phyloP scores from a whole-genome alignment of 306 rosid genomes.

The Fagus sylvatica region DNA sequence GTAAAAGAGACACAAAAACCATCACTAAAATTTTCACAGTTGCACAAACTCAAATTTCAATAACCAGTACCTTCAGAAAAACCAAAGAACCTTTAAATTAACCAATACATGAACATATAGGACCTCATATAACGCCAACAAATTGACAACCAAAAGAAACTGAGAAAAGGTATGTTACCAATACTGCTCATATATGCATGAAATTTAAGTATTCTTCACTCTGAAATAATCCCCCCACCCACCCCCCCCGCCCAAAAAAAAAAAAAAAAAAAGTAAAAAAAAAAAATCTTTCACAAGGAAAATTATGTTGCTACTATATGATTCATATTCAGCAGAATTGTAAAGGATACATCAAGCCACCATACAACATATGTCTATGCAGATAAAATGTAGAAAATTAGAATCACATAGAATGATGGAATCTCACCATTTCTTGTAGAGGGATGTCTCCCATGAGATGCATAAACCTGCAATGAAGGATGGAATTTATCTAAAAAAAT shows the following conservation, averaged over 20 bases:
- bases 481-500: constrained; percentile 12
- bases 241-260: neutral
- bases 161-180: neutral
- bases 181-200: neutral
- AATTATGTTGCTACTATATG: neutral
- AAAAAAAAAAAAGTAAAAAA: neutral
- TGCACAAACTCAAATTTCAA: neutral
- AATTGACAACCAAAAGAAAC: neutral
- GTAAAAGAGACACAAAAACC: neutral
- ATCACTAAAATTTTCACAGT: neutral
- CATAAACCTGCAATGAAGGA: constrained; percentile 71
- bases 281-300: neutral
- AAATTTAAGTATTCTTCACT: neutral
- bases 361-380: too few relatives aligned
- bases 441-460: constrained; percentile 73
- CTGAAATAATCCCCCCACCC: neutral
- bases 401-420: constrained; percentile 2
- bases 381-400: neutral
- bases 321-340: neutral
- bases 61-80: neutral
- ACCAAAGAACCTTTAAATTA: neutral
- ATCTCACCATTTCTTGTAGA: constrained; percentile 82
- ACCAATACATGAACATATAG: neutral
- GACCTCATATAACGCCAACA: neutral
- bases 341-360: neutral